phyloP scores from a whole-genome alignment of 345 rosid genomes.

The Euclidium syriacum region DNA sequence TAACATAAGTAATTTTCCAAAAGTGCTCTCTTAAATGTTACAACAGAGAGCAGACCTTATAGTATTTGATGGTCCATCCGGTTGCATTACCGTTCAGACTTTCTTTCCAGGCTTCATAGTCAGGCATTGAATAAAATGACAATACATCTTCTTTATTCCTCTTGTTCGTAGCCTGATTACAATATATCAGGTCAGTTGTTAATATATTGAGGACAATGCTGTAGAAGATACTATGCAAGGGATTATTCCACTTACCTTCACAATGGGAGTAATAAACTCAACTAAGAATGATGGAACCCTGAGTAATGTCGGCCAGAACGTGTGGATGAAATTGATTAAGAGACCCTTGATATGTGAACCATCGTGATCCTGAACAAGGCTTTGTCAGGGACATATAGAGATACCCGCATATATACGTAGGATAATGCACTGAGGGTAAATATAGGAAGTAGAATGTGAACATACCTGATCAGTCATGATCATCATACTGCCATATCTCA shows the following conservation, averaged over 20 bases:
- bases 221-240: neutral
- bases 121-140: conserved; percentile 90
- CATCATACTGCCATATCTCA: conserved; percentile 98
- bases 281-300: conserved; percentile 81
- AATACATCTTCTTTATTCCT: conserved; percentile 40
- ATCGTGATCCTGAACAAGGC: conserved; percentile 75
- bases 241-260: conserved; percentile 55
- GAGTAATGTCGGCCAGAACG: conserved; percentile 94
- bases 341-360: conserved; percentile 98
- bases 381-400: neutral
- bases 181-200: neutral
- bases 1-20: neutral
- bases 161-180: conserved; percentile 58
- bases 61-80: conserved; percentile 88
- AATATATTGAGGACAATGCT: too few relatives aligned
- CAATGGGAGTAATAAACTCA: conserved; percentile 94
- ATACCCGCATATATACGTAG: too few relatives aligned
- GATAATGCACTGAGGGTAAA: neutral
- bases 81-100: conserved; percentile 56
- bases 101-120: conserved; percentile 83
- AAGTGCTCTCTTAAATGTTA: neutral
- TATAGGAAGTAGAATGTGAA: neutral
- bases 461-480: conserved; percentile 97
- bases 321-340: conserved; percentile 84
- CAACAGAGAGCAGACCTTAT: conserved; percentile 62